These are phyloP conservation scores for Aspergillus indologenus DNA, from an alignment of 495 filamentous ascomycete genomes.

Conservation along the genomic window DNA sequence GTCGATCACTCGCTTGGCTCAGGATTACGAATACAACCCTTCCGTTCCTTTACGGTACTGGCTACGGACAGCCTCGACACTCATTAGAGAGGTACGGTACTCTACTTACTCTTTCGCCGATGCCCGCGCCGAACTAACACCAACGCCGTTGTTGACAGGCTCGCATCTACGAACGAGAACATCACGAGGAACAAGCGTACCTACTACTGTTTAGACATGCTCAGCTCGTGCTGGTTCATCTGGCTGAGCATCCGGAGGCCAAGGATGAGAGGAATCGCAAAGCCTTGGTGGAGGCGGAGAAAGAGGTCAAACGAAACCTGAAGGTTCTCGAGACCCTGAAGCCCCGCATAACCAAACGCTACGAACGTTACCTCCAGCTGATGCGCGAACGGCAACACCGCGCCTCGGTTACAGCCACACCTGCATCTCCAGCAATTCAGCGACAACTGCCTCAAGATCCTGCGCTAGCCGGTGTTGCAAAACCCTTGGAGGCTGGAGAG, in stretches of 20 bases:
- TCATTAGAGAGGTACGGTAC: conserved; percentile 71
- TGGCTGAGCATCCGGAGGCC: conserved; percentile 58
- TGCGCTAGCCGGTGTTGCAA: conserved; percentile 37
- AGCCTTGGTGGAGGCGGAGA: conserved; percentile 46
- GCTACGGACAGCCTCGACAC: conserved; percentile 73
- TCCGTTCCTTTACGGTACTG: conserved; percentile 72
- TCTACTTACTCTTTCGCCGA: neutral
- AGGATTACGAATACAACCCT: conserved; percentile 75
- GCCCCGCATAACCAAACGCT: conserved; percentile 63
- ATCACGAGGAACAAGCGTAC: conserved; percentile 82
- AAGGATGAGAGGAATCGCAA: conserved; percentile 47
- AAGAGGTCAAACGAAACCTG: conserved; percentile 53
- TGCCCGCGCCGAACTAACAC: neutral
- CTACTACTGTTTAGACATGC: conserved; percentile 81
- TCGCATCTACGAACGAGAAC: conserved; percentile 77
- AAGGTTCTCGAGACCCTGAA: conserved; percentile 61
- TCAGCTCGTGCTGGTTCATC: conserved; percentile 59
- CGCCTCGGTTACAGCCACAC: conserved; percentile 16
- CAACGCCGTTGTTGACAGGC: conserved; percentile 45
- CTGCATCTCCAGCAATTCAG: conserved; percentile 10
- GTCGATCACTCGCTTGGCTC: conserved; percentile 67
- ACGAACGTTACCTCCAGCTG: conserved; percentile 57
- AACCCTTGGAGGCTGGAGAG: conserved; percentile 64
- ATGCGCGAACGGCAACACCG: conserved; percentile 47
- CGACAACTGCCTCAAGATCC: conserved; percentile 32